These are phyloP conservation scores for Wickerhamomyces alni DNA, from an alignment of 805 yeast genomes.

Conservation along the genomic window DNA sequence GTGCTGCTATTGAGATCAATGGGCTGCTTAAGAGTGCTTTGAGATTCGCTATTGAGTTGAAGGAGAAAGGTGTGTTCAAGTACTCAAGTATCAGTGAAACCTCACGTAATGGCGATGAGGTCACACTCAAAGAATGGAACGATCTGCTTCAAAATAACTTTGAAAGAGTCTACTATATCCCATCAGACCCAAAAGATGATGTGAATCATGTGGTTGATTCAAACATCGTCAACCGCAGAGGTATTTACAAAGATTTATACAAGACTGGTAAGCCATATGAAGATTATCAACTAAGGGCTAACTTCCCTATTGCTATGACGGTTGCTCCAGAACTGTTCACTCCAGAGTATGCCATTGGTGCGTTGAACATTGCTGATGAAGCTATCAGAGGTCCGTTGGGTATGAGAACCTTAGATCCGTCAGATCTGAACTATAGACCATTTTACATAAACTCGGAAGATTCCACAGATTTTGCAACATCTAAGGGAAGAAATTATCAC, in stretches of 20 bases:
- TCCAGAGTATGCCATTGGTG: conserved; percentile 50
- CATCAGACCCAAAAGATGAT: conserved; percentile 60
- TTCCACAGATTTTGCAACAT: conserved; percentile 79
- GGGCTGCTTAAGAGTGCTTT: conserved; percentile 82
- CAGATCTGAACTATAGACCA: conserved; percentile 88
- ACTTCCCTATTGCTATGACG: conserved; percentile 87
- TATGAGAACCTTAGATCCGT: conserved; percentile 86
- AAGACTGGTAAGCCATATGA: conserved; percentile 81
- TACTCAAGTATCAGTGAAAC: conserved; percentile 50
- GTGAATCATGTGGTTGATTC: conserved; percentile 53
- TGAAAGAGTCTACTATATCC: conserved; percentile 75
- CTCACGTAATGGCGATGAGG: conserved; percentile 44
- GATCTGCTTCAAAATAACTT: conserved; percentile 60
- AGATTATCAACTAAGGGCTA: conserved; percentile 90
- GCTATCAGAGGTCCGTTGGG: conserved; percentile 85
- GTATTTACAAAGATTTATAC: conserved; percentile 87
- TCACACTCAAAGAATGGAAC: conserved; percentile 70
- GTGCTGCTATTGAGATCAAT: conserved; percentile 90
- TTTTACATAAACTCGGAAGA: conserved; percentile 79
- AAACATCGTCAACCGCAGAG: conserved; percentile 74
- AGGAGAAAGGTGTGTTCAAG: conserved; percentile 48
- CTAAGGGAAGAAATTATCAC: conserved; percentile 95
- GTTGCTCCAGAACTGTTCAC: conserved; percentile 91
- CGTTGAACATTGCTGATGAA: conserved; percentile 66
- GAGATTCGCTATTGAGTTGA: conserved; percentile 66